phyloP scores from a whole-genome alignment of 2,329 filamentous ascomycete genomes.

The Ascochyta clinopodiicola region DNA sequence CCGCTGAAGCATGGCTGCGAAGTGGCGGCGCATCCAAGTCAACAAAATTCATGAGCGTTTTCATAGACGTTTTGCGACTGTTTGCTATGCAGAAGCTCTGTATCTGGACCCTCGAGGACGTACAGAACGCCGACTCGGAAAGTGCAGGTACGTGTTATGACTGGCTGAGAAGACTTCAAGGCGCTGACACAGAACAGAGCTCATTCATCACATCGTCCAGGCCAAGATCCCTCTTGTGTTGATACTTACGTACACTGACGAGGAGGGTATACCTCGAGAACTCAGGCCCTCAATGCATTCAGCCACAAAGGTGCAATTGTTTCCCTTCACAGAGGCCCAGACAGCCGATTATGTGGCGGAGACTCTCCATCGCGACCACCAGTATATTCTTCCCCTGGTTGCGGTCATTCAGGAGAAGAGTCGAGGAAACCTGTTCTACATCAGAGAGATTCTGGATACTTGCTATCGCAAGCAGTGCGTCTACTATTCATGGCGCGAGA shows the following conservation, averaged over 20 bases:
- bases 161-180: no score
- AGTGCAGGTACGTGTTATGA: conserved; percentile 58
- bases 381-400: conserved; percentile 77
- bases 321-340: conserved; percentile 77
- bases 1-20: conserved; percentile 55
- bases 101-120: conserved; percentile 85
- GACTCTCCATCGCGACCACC: conserved; percentile 75
- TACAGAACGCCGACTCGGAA: conserved; percentile 90
- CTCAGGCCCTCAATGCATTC: conserved; percentile 46
- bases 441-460: conserved; percentile 86
- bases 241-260: conserved; percentile 64
- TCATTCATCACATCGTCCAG: conserved; percentile 80
- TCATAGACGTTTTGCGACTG: conserved; percentile 82
- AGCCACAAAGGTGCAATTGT: conserved; percentile 72
- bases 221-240: conserved; percentile 78
- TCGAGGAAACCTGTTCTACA: conserved; percentile 86
- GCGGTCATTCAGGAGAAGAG: conserved; percentile 90
- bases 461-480: conserved; percentile 88
- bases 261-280: conserved; percentile 48
- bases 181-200: conserved; percentile 54
- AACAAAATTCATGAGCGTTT: conserved; percentile 83
- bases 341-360: conserved; percentile 82
- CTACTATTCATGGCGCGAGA: conserved; percentile 86
- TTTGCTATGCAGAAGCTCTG: conserved; percentile 86
- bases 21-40: conserved; percentile 56